These are phyloP conservation scores for Backusella macrospora DNA, from an alignment of 192 early-diverging fungal genomes.

Conservation along the genomic window DNA sequence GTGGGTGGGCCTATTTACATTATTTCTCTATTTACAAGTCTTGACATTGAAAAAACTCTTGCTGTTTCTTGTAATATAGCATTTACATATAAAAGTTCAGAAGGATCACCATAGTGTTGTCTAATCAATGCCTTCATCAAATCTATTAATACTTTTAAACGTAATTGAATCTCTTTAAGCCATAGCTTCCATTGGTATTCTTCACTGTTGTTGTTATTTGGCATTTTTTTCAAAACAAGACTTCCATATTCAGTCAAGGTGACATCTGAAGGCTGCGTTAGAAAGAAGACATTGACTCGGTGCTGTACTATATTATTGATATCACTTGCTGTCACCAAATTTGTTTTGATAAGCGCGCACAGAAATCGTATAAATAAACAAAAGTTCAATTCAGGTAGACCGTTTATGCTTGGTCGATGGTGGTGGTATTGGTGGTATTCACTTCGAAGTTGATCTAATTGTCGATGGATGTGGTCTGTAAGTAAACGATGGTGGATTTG, in stretches of 20 bases:
- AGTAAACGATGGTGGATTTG: background rate
- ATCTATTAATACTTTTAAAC: background rate
- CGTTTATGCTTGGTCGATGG: background rate
- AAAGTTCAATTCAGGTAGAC: background rate
- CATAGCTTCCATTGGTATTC: background rate
- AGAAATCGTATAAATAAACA: conserved; percentile 11
- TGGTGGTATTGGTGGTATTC: background rate
- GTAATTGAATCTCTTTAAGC: conserved; percentile 10
- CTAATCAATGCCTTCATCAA: conserved; percentile 5
- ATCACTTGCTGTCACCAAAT: background rate
- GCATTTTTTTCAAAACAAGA: background rate
- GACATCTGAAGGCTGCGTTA: conserved; percentile 7
- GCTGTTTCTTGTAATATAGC: conserved; percentile 13
- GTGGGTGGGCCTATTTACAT: background rate
- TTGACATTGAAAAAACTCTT: conserved; percentile 7
- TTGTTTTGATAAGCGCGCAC: conserved; percentile 18
- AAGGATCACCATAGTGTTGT: background rate
- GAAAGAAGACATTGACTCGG: background rate
- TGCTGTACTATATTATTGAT: background rate
- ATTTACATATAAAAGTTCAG: conserved; percentile 4
- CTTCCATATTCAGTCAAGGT: background rate
- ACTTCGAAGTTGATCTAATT: background rate
- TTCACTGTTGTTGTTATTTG: background rate
- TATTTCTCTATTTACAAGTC: conserved; percentile 1
- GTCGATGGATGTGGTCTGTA: conserved; percentile 9